Evolutionary conservation across 768 basidiomycete genomes (phyloP).

Genomic region (Artomyces pyxidatus): DNA sequence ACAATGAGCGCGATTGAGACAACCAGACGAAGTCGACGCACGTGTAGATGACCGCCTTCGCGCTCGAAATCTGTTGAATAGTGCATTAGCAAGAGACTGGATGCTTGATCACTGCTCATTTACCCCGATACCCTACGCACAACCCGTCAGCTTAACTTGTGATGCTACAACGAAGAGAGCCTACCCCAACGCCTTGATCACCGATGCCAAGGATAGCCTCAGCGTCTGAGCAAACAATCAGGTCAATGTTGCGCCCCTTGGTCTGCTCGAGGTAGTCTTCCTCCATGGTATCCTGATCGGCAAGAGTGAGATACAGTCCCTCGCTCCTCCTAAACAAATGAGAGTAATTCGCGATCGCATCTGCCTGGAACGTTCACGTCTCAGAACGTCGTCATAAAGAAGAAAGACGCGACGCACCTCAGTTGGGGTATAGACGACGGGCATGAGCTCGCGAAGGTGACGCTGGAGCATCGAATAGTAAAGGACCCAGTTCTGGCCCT

Average conservation of each 20-base stretch:
- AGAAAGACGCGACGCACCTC: slow-evolving; percentile 36
- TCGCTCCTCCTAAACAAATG: slow-evolving; percentile 76
- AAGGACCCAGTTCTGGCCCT: slow-evolving; percentile 75
- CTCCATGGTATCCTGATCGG: slow-evolving; percentile 61
- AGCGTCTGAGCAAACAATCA: slow-evolving; percentile 78
- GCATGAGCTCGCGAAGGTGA: slow-evolving; percentile 42
- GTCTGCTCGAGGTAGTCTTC: slow-evolving; percentile 66
- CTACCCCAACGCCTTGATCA: slow-evolving; percentile 65
- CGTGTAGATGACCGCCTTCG: slow-evolving; percentile 77
- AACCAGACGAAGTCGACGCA: slow-evolving; percentile 21
- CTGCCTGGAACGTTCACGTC: slow-evolving; percentile 39
- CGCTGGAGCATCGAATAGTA: slow-evolving; percentile 54
- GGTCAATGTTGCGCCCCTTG: slow-evolving; percentile 52
- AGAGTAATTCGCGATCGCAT: slow-evolving; percentile 79
- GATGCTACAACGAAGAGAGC: too few species aligned
- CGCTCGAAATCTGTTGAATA: slow-evolving; percentile 66
- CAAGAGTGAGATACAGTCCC: slow-evolving; percentile 64
- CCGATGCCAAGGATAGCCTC: slow-evolving; percentile 81
- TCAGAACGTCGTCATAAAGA: neutral
- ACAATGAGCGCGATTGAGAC: neutral
- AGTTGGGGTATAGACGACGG: slow-evolving; percentile 79
- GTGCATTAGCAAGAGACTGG: too few species aligned
- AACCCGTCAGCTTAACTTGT: too few species aligned
- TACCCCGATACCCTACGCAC: slow-evolving; percentile 30
- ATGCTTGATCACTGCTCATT: too few species aligned